Evolutionary conservation across 2,329 filamentous ascomycete genomes (phyloP).

Genomic region (Neodidymelliopsis sp.): DNA sequence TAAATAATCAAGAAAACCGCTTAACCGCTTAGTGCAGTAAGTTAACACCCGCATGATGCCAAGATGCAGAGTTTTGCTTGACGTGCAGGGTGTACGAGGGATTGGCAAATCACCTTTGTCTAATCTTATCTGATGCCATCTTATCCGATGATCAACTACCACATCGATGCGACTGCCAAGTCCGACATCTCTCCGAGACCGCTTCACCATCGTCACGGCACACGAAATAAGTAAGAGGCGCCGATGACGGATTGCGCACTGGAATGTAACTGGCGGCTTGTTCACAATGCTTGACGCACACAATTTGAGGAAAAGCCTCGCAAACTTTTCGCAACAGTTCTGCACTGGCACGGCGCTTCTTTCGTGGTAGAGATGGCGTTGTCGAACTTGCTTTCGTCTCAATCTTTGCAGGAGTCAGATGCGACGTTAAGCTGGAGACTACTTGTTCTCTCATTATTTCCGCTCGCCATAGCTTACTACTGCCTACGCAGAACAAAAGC

Average conservation of each 20-base stretch:
- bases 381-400: neutral
- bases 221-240: neutral
- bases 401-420: neutral
- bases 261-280: neutral
- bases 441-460: neutral
- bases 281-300: neutral
- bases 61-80: slow-evolving; percentile 16
- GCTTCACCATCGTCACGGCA: slow-evolving; percentile 10
- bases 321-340: neutral
- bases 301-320: neutral
- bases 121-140: slow-evolving; percentile 21
- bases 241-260: neutral
- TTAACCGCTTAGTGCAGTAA: too few relatives aligned
- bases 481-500: neutral
- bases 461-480: neutral
- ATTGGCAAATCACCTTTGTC: slow-evolving; percentile 2
- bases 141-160: slow-evolving; percentile 14
- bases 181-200: slow-evolving; percentile 11
- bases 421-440: neutral
- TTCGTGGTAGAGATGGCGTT: neutral
- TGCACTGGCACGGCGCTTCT: neutral
- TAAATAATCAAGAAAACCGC: too few relatives aligned
- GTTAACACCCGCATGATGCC: too few relatives aligned
- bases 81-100: slow-evolving; percentile 3
- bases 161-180: slow-evolving; percentile 1